A percentile compares a stretch with the other conserved stretches of the same genome.
phyloP scores from a whole-genome alignment of 805 yeast genomes.

The Yamadazyma takamatsuzukensis region DNA sequence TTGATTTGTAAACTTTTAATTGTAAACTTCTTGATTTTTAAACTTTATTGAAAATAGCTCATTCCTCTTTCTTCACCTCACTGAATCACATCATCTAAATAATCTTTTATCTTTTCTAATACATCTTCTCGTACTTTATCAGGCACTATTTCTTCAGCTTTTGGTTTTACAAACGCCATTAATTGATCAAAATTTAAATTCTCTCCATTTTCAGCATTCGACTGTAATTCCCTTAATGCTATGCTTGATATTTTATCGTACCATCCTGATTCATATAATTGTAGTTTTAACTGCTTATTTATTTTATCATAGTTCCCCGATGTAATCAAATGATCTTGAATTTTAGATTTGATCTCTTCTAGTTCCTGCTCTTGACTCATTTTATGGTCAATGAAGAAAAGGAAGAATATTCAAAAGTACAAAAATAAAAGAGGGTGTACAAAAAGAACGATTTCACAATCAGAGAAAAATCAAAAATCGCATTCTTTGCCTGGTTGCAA shows the following conservation, averaged over 20 bases:
- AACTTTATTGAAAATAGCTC: too few species aligned
- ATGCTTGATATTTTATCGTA: slow-evolving; percentile 64
- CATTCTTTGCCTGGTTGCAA: too few species aligned
- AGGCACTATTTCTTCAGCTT: slow-evolving; percentile 71
- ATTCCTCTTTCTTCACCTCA: too few species aligned
- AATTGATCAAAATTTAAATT: slow-evolving; percentile 51
- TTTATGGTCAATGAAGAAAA: too few species aligned
- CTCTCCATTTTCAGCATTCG: slow-evolving; percentile 14
- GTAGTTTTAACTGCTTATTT: slow-evolving; percentile 57
- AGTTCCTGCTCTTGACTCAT: slow-evolving; percentile 31
- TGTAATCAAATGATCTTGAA: slow-evolving; percentile 66
- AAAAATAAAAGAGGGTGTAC: too few species aligned
- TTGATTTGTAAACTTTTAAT: too few species aligned
- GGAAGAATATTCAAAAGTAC: too few species aligned
- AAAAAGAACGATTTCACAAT: too few species aligned
- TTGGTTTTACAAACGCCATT: slow-evolving; percentile 52
- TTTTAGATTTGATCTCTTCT: slow-evolving; percentile 51
- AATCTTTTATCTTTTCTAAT: slow-evolving; percentile 53
- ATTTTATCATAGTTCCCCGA: slow-evolving; percentile 82
- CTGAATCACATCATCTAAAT: slow-evolving; percentile 46
- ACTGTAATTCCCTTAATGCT: slow-evolving; percentile 47
- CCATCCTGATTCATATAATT: slow-evolving; percentile 81
- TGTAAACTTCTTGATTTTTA: too few species aligned
- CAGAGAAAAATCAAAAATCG: too few species aligned
- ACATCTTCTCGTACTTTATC: slow-evolving; percentile 58